Base-by-base conservation (phyloP, 202 grass and related monocot genomes). In the Cymbopogon flexuosus region DNA sequence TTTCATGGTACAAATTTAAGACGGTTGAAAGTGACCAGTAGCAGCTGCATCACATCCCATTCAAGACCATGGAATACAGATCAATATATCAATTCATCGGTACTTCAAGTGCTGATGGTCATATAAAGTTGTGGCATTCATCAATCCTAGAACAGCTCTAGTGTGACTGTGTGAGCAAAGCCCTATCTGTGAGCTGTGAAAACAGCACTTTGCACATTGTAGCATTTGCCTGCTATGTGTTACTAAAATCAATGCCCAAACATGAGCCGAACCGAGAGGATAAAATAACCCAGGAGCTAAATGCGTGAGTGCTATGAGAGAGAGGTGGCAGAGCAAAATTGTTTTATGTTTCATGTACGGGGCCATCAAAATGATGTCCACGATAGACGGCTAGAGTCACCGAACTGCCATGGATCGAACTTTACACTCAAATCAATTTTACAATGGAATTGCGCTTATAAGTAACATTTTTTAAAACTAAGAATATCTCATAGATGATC, bases 1-100 rank as follows among this genome's bases (percentile, higher is more conserved):
- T 42, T 66, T 77, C 34, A 64, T 77, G 22, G 70, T 52, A 70
- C 19, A 77, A 47, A 39, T 65, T 51, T 74, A 41, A 73, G 3
- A 37, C 0, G 18, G 8, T 34, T 87, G 40, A 81, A 47, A 85
- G 16, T 23, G 36, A 34, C 37, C 49, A 27, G 62, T 30, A 61
- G 68, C 37, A 61, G 13, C 45, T 63, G 58, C 31, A 36, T 61
- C n/a, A 62, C 61, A 71, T 78, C 58, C 70, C 75, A 54, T 35
- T 65, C 27, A 75, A 42, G 70, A 51, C 29, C 39, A 65, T 41
- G 43, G 22, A 71, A 71, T 62, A 74, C 24, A 31, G 18, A 76
- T 76, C 63, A 24, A 29, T 36, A 86, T 59, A 81, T 31, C 15
- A 36, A 36, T 5, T 36, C 35, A 36, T 36, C 5, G 5, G 35